Evolutionary conservation across 768 basidiomycete genomes (phyloP).

Genomic region (Termitomyces sp.): DNA sequence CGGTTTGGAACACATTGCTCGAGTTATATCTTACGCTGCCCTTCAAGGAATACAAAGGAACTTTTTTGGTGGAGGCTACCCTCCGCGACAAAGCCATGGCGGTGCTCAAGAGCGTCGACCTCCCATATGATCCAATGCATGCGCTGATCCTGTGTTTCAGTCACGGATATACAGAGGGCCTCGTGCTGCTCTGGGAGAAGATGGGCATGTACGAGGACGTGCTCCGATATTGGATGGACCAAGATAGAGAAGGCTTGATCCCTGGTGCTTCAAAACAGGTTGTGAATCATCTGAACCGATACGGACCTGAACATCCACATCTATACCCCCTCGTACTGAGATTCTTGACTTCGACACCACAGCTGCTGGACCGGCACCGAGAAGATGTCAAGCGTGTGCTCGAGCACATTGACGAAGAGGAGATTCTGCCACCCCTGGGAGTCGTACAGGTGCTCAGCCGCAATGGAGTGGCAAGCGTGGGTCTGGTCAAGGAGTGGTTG

Average conservation of each 20-base stretch:
- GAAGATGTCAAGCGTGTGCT: constrained; percentile 67
- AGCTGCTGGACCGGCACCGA: constrained; percentile 64
- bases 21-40: constrained; percentile 82
- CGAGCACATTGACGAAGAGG: constrained; percentile 71
- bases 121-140: constrained; percentile 86
- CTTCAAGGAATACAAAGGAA: constrained; percentile 16
- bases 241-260: constrained; percentile 34
- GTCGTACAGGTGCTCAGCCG: constrained; percentile 85
- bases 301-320: constrained; percentile 64
- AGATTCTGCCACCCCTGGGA: constrained; percentile 83
- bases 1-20: constrained; percentile 13
- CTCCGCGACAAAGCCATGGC: constrained; percentile 65
- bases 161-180: constrained; percentile 71
- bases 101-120: constrained; percentile 51
- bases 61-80: constrained; percentile 24
- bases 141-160: constrained; percentile 94
- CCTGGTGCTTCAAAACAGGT: constrained; percentile 49
- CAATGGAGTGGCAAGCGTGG: constrained; percentile 88
- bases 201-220: constrained; percentile 97
- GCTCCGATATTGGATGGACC: constrained; percentile 88
- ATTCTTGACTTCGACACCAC: constrained; percentile 81
- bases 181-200: constrained; percentile 88
- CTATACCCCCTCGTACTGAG: constrained; percentile 86
- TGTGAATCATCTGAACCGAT: constrained; percentile 63
- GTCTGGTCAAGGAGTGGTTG: constrained; percentile 89